A percentile compares a stretch with the other conserved stretches of the same genome.
phyloP scores from a whole-genome alignment of 2,329 filamentous ascomycete genomes.

The Fusarium dimerum region DNA sequence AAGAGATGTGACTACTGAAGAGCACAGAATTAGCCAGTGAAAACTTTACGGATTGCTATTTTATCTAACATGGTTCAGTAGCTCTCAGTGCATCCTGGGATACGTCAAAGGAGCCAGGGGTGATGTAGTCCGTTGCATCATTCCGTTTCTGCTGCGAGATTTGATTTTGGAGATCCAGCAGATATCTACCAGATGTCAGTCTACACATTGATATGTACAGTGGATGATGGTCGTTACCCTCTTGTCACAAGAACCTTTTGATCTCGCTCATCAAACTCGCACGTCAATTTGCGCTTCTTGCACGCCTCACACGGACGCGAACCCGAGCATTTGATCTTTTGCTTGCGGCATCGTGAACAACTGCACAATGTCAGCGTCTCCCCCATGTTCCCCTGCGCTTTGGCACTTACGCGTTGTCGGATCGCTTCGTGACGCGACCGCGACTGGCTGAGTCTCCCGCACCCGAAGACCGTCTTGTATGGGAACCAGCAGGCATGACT shows the following conservation, averaged over 20 bases:
- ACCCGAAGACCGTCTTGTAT: slow-evolving; percentile 16
- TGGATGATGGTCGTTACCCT: slow-evolving; percentile 34
- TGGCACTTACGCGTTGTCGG: slow-evolving; percentile 27
- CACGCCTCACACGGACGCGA: slow-evolving; percentile 35
- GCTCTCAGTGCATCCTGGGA: slow-evolving; percentile 18
- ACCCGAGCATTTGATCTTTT: slow-evolving; percentile 38
- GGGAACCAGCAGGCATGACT: slow-evolving; percentile 21
- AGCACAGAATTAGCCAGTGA: too few relatives aligned
- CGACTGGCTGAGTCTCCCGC: slow-evolving; percentile 11
- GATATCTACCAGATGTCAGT: slow-evolving; percentile 29
- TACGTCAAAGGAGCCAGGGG: slow-evolving; percentile 23
- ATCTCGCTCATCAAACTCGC: slow-evolving; percentile 42
- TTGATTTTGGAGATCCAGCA: slow-evolving; percentile 38
- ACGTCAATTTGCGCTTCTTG: slow-evolving; percentile 33
- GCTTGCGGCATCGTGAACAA: slow-evolving; percentile 33
- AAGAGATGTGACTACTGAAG: not conserved
- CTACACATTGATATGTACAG: slow-evolving; percentile 2
- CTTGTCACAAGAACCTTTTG: slow-evolving; percentile 51
- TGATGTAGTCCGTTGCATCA: slow-evolving; percentile 20
- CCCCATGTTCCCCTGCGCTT: not conserved
- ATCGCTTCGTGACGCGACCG: slow-evolving; percentile 27
- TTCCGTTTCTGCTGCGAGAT: slow-evolving; percentile 11
- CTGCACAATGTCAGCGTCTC: slow-evolving; percentile 3
- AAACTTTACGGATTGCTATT: too few relatives aligned
- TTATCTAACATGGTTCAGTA: slow-evolving; percentile 2